These are phyloP conservation scores for Dalbergia oliveri DNA, from an alignment of 306 rosid genomes.

Conservation along the genomic window DNA sequence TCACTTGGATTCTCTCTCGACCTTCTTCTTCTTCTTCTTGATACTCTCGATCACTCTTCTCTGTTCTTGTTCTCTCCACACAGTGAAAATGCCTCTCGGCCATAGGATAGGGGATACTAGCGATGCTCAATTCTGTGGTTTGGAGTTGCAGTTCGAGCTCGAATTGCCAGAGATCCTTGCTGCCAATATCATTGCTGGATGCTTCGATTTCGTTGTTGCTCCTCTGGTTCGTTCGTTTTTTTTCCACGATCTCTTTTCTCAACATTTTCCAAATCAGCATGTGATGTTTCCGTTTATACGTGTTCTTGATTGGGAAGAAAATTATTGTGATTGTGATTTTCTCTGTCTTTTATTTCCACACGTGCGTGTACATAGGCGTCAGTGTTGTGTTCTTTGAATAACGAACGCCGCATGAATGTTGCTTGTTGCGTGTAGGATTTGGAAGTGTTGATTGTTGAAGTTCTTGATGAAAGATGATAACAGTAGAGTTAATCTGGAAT, in stretches of 20 bases:
- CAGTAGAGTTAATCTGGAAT: too few species aligned
- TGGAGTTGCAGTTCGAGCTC: conserved; percentile 59
- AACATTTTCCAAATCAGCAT: not conserved
- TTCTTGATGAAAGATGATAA: too few species aligned
- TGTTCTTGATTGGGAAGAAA: too few species aligned
- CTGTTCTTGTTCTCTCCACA: not conserved
- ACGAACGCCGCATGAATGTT: too few species aligned
- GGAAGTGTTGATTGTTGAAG: too few species aligned
- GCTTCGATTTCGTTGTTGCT: conserved; percentile 68
- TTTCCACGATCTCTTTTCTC: not conserved
- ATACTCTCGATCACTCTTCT: not conserved
- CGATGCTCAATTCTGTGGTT: conserved; percentile 66
- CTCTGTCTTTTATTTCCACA: too few species aligned
- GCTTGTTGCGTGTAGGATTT: too few species aligned
- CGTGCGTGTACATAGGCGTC: too few species aligned
- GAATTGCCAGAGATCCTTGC: conserved; percentile 58
- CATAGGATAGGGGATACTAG: conserved; percentile 65
- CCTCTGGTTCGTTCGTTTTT: conserved; percentile 59
- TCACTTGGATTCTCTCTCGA: not conserved
- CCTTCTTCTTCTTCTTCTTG: too few species aligned
- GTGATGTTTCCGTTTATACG: too few species aligned
- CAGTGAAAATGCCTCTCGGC: conserved; percentile 71
- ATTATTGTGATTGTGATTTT: too few species aligned
- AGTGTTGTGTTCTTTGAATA: too few species aligned
- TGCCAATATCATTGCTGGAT: conserved; percentile 49